Percentiles rank a stretch among this genome's conserved stretches.
Conservation (phyloP, 2,329 filamentous ascomycete species). For the Colletotrichum tanaceti region DNA sequence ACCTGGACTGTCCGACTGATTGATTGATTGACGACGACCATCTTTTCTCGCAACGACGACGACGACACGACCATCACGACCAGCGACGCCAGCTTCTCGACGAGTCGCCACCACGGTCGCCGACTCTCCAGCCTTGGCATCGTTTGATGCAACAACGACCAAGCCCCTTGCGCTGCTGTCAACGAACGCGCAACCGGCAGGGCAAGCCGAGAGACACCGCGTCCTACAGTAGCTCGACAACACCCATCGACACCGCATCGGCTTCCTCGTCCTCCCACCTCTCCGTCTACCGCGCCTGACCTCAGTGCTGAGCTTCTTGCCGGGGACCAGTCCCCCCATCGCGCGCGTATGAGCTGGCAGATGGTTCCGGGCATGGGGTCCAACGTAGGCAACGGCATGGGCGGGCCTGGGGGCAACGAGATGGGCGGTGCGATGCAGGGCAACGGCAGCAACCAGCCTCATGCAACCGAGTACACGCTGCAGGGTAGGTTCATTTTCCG, state of each 20-base stretch:
- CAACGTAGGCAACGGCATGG: slow-evolving; percentile 53
- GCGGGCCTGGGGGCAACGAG: slow-evolving; percentile 55
- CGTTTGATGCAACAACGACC: slow-evolving; percentile 25
- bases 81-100: slow-evolving; percentile 16
- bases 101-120: slow-evolving; percentile 17
- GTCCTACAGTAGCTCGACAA: slow-evolving; percentile 8
- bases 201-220: slow-evolving; percentile 6
- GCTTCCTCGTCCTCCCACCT: neutral
- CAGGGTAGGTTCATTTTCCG: slow-evolving; percentile 55
- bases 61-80: slow-evolving; percentile 28
- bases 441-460: slow-evolving; percentile 62
- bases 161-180: neutral
- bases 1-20: slow-evolving; percentile 7
- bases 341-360: slow-evolving; percentile 51
- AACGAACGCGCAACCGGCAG: slow-evolving; percentile 21
- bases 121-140: neutral
- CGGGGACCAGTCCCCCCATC: slow-evolving; percentile 33
- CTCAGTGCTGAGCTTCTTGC: slow-evolving; percentile 28
- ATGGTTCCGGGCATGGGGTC: slow-evolving; percentile 54
- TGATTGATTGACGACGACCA: slow-evolving; percentile 9
- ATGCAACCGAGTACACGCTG: slow-evolving; percentile 71
- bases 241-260: slow-evolving; percentile 1
- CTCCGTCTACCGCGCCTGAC: slow-evolving; percentile 1
- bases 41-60: slow-evolving; percentile 8
- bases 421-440: slow-evolving; percentile 59